Conservation (phyloP, 1,284 basidiomycete species). For the Somion occarium region DNA sequence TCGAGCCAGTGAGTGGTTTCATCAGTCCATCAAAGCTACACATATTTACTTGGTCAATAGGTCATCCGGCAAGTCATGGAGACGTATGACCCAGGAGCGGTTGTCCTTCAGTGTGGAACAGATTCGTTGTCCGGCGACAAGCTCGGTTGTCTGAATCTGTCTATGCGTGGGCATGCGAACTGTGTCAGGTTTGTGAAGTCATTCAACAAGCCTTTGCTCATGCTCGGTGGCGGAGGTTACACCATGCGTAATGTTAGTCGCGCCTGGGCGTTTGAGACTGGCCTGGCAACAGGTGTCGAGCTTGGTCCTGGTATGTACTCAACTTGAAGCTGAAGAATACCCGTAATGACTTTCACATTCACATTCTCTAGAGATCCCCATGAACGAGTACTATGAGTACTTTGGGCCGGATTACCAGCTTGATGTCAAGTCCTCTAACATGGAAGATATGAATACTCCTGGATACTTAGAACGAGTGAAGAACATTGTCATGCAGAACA, state of each 20-base stretch:
- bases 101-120: constrained; percentile 98
- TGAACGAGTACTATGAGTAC: constrained; percentile 99
- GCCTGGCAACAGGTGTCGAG: constrained; percentile 93
- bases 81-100: constrained; percentile 91
- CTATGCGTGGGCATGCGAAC: constrained; percentile 96
- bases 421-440: constrained; percentile 95
- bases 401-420: constrained; percentile 97
- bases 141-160: constrained; percentile 93
- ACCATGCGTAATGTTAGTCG: constrained; percentile 98
- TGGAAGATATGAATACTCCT: constrained; percentile 92
- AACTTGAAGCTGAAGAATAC: not conserved
- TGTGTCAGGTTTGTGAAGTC: constrained; percentile 98
- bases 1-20: constrained; percentile 75
- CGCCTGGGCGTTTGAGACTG: constrained; percentile 98
- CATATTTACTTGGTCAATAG: constrained; percentile 36
- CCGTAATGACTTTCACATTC: not conserved
- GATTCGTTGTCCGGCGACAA: constrained; percentile 98
- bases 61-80: constrained; percentile 96
- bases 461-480: constrained; percentile 94
- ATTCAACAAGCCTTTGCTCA: constrained; percentile 88
- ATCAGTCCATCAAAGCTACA: not conserved
- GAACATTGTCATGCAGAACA: constrained; percentile 87
- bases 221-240: constrained; percentile 97
- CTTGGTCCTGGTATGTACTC: constrained; percentile 65
- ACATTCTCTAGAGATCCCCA: constrained; percentile 73